Evolutionary conservation across 1,284 basidiomycete genomes (phyloP).

Genomic region (Sanghuangporus weigelae): DNA sequence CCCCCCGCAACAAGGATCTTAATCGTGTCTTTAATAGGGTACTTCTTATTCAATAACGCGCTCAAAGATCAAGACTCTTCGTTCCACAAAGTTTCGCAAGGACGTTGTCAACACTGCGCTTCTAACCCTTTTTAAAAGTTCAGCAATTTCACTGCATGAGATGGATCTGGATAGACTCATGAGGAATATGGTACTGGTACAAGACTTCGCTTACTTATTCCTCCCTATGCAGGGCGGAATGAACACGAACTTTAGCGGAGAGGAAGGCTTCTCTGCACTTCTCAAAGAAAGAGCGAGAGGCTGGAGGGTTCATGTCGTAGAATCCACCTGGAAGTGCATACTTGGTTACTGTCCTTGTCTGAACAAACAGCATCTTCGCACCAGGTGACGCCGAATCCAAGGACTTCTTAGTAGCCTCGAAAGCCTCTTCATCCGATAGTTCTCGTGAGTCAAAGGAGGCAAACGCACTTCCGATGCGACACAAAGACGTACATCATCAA

Average conservation of each 20-base stretch:
- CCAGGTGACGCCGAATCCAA: constrained; percentile 45
- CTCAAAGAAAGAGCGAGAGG: constrained; percentile 39
- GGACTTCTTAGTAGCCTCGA: constrained; percentile 58
- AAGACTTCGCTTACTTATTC: constrained; percentile 21
- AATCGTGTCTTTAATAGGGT: constrained; percentile 33
- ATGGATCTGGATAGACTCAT: constrained; percentile 20
- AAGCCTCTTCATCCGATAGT: constrained; percentile 48
- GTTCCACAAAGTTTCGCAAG: constrained; percentile 35
- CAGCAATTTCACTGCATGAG: background rate
- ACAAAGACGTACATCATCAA: constrained; percentile 40
- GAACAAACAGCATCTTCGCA: constrained; percentile 42
- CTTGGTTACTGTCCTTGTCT: background rate
- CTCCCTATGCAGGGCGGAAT: constrained; percentile 34
- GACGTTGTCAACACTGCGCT: constrained; percentile 34
- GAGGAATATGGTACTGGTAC: constrained; percentile 25
- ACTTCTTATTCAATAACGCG: constrained; percentile 29
- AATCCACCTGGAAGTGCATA: constrained; percentile 31
- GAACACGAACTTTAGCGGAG: constrained; percentile 33
- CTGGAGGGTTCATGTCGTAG: constrained; percentile 34
- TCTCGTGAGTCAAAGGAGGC: background rate
- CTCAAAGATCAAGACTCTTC: constrained; percentile 43
- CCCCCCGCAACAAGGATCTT: constrained; percentile 32
- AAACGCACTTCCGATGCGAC: background rate
- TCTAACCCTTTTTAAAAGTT: constrained; percentile 26
- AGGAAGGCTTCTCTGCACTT: constrained; percentile 47